Percentiles rank a stretch among this genome's conserved stretches.
These are phyloP conservation scores for Carex kokanica DNA, from an alignment of 176 grass and related monocot genomes.

Conservation along the genomic window DNA sequence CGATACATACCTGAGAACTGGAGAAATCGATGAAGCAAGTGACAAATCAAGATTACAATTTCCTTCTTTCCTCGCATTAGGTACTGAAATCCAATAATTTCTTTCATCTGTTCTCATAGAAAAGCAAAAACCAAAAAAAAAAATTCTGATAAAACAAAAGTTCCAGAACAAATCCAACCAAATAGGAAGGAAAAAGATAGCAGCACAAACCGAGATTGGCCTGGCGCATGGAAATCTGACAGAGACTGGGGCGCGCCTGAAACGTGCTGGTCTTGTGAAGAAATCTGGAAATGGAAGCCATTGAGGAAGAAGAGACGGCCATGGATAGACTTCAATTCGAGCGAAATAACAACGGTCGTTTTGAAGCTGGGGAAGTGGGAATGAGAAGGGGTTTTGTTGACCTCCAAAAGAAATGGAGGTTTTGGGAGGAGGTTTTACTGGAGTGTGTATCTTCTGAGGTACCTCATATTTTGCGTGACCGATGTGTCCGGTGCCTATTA, in stretches of 20 bases:
- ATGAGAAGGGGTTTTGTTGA: background rate
- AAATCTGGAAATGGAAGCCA: slow-evolving; percentile 69
- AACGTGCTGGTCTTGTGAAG: slow-evolving; percentile 35
- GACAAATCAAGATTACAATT: slow-evolving; percentile 29
- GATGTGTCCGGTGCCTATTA: too few species aligned
- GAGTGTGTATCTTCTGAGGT: too few species aligned
- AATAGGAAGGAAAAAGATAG: background rate
- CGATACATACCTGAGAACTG: slow-evolving; percentile 47
- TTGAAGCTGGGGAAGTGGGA: background rate
- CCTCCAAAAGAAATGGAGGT: background rate
- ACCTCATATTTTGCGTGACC: too few species aligned
- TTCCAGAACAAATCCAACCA: slow-evolving; percentile 17
- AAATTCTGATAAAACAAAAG: slow-evolving; percentile 24
- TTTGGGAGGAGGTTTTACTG: background rate
- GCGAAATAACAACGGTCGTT: background rate
- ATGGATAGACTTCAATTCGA: too few species aligned
- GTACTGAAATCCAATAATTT: slow-evolving; percentile 1
- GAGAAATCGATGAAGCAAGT: slow-evolving; percentile 10
- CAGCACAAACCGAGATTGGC: background rate
- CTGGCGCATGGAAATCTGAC: slow-evolving; percentile 5
- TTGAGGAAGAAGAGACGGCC: slow-evolving; percentile 32
- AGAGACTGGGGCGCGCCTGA: slow-evolving; percentile 10
- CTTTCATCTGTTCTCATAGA: slow-evolving; percentile 17
- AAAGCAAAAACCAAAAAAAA: slow-evolving; percentile 25
- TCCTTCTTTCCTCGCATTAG: slow-evolving; percentile 20